Percentiles rank a stretch among this genome's conserved stretches.
Evolutionary conservation across 306 rosid genomes (phyloP).

Genomic region (Quercus ilex): DNA sequence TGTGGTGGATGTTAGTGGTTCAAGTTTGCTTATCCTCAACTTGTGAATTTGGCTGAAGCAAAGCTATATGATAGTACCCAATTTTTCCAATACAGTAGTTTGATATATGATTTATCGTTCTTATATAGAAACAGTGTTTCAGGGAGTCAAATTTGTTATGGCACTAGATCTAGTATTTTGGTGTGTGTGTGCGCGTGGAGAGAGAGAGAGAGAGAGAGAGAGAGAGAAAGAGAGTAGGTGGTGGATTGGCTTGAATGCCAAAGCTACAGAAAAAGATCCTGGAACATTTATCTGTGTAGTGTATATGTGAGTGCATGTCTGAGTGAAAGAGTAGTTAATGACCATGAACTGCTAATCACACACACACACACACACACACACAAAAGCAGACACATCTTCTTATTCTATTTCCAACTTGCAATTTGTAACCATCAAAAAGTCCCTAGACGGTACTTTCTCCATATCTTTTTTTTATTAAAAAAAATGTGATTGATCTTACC

Average conservation of each 20-base stretch:
- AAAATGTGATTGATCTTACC: constrained; percentile 33
- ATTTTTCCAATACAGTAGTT: not conserved
- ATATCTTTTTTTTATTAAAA: not conserved
- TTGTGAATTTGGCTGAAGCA: not conserved
- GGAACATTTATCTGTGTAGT: not conserved
- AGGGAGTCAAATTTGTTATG: too few species aligned
- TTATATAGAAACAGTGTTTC: too few species aligned
- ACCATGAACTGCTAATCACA: not conserved
- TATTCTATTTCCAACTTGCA: not conserved
- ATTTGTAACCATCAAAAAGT: not conserved
- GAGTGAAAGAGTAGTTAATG: not conserved
- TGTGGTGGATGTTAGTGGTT: not conserved
- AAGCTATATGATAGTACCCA: not conserved
- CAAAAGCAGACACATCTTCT: not conserved
- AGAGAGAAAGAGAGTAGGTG: too few species aligned
- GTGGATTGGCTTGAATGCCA: too few species aligned
- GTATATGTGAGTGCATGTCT: not conserved
- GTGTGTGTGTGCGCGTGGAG: too few species aligned
- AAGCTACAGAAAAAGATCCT: not conserved
- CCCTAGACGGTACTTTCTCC: not conserved
- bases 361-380: too few species aligned
- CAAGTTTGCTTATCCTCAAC: not conserved
- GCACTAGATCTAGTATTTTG: too few species aligned
- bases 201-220: too few species aligned
- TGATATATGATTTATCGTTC: not conserved